Evolutionary conservation across 305 asterid species (phyloP), one percentile per base, ranked within the genome.

Genomic region (Rubia balearica): DNA sequence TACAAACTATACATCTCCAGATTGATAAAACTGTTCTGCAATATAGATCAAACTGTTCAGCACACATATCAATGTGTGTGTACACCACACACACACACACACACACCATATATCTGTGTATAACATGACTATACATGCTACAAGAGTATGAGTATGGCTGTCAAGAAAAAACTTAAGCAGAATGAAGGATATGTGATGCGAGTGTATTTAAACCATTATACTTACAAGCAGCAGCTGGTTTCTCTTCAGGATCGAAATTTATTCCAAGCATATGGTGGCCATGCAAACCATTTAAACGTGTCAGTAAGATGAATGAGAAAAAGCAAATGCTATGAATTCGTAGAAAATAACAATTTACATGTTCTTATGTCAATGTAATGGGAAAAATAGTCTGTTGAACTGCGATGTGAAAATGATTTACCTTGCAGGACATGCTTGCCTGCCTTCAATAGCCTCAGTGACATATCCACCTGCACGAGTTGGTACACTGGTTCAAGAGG

Each of bases 371-470:
- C 14, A 51, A 36, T 53, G 22, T 19, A 16, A 16, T 3, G 12
- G 19, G 21, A 19, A 17, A 49, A 11, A 68, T 33, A 0, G 53
- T 46, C 41, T 17, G 36, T 22, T 62, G 49, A 67, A 61, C 17
- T 11, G 63, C 74, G 67, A 65, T 27, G 51, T 45, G 41, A 66
- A 14, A 4, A 24, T 45, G 60, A 83, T 67, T 63, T 80, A 93
- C 98, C 98, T 93, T 93, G 98, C 61, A 93, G 87, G 79, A 93
- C 98, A 83, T 90, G 96, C 71, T 93, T 93, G 78, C 98, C 98
- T 63, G 73, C 86, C 82, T 83, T 85, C 64, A 93, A 82, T 76
- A 88, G 69, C 84, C 83, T 90, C 78, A 93, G 74, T 70, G 98
- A 93, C 96, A 93, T 89, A 72, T 86, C 94, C 80, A 93, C 97